A percentile compares a stretch with the other conserved stretches of the same genome.
Evolutionary conservation across 495 filamentous ascomycete genomes (phyloP).

Genomic region (Penicillium paxilli): DNA sequence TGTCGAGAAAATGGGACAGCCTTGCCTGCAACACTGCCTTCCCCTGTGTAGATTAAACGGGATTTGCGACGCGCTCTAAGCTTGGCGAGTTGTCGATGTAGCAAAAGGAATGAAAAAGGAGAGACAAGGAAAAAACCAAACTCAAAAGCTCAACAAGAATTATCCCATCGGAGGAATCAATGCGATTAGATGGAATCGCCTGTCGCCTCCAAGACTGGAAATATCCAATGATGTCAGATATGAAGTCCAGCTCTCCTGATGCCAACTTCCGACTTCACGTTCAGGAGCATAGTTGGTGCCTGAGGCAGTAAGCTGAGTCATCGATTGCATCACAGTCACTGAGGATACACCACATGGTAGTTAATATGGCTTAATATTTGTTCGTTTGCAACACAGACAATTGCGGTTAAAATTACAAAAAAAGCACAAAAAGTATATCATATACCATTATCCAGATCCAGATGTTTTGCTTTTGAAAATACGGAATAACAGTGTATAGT

Average conservation of each 20-base stretch:
- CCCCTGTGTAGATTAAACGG: conserved; percentile 19
- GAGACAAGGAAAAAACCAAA: no score
- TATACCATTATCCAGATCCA: no score
- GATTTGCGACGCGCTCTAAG: conserved; percentile 11
- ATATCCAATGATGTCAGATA: conserved; percentile 10
- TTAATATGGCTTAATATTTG: no score
- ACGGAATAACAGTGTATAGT: not conserved
- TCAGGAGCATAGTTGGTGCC: conserved; percentile 1
- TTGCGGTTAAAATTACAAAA: no score
- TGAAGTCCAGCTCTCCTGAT: conserved; percentile 6
- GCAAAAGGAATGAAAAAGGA: not conserved
- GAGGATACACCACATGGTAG: no score
- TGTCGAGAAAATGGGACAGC: not conserved
- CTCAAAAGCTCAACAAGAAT: not conserved
- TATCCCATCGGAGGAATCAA: conserved; percentile 9
- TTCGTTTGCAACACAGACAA: no score
- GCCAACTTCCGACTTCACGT: not conserved
- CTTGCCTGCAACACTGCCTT: conserved; percentile 9
- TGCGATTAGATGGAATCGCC: not conserved
- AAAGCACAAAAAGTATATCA: no score
- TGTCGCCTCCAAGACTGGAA: not conserved
- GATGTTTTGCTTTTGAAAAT: no score
- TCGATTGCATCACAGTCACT: not conserved
- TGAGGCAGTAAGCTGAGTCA: conserved; percentile 5
- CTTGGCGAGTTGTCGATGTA: conserved; percentile 1